A percentile compares a stretch with the other conserved stretches of the same genome.
These are phyloP conservation scores for Inga laurina DNA, from an alignment of 306 rosid species.

Conservation along the genomic window DNA sequence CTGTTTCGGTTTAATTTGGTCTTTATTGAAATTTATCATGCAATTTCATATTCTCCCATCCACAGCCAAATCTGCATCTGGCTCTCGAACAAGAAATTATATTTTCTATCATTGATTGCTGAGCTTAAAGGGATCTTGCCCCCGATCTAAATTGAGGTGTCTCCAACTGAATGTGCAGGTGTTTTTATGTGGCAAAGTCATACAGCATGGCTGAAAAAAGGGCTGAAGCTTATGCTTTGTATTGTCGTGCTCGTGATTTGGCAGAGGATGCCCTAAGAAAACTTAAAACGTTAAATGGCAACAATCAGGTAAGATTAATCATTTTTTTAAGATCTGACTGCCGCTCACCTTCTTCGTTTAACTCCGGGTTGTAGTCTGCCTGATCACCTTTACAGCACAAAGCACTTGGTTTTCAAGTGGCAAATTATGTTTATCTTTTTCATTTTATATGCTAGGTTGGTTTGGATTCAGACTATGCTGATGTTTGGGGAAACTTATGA, in stretches of 20 bases:
- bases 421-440: neutral
- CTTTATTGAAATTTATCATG: neutral
- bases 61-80: neutral
- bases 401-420: neutral
- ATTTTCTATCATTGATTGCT: slow-evolving; percentile 1
- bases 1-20: neutral
- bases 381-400: neutral
- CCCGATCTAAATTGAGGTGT: neutral
- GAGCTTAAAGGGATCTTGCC: neutral
- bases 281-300: slow-evolving; percentile 37
- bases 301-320: slow-evolving; percentile 39
- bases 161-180: slow-evolving; percentile 51
- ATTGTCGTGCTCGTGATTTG: slow-evolving; percentile 60
- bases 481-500: slow-evolving; percentile 10
- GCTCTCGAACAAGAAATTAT: neutral
- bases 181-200: slow-evolving; percentile 90
- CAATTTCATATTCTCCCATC: neutral
- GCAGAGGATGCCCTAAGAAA: slow-evolving; percentile 48
- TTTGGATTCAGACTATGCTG: slow-evolving; percentile 11
- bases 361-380: neutral
- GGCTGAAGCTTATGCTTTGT: slow-evolving; percentile 87
- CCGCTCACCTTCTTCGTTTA: slow-evolving; percentile 7
- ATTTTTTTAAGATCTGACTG: slow-evolving; percentile 6
- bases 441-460: neutral
- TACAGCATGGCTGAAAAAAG: slow-evolving; percentile 93